Evolutionary conservation across 306 rosid species (phyloP).

Genomic region (Prunus fruticosa): DNA sequence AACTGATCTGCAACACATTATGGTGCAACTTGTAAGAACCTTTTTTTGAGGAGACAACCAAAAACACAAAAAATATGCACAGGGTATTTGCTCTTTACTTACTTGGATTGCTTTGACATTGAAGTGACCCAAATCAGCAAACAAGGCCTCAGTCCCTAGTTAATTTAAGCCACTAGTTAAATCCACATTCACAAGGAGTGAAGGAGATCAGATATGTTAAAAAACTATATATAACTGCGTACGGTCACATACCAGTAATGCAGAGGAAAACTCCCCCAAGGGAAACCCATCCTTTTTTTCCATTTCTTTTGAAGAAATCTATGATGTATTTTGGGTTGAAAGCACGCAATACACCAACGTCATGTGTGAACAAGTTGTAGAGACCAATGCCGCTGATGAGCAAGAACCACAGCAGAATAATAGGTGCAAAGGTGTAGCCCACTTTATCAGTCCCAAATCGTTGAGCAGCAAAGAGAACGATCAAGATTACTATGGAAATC

Average conservation of each 20-base stretch:
- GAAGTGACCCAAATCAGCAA: slow-evolving; percentile 93
- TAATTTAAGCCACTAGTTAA: neutral
- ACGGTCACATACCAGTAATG: slow-evolving; percentile 37
- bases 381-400: slow-evolving; percentile 57
- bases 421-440: slow-evolving; percentile 53
- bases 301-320: slow-evolving; percentile 47
- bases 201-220: neutral
- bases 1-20: slow-evolving; percentile 43
- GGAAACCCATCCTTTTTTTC: slow-evolving; percentile 53
- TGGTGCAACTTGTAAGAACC: neutral
- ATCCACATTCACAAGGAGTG: neutral
- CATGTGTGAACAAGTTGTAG: slow-evolving; percentile 52
- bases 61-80: too few relatives aligned
- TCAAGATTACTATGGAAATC: slow-evolving; percentile 45
- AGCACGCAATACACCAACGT: slow-evolving; percentile 44
- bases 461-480: slow-evolving; percentile 39
- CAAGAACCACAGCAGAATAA: slow-evolving; percentile 47
- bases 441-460: slow-evolving; percentile 69
- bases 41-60: too few relatives aligned
- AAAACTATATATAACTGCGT: neutral
- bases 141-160: slow-evolving; percentile 86
- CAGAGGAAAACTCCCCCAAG: slow-evolving; percentile 62
- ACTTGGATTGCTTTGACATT: slow-evolving; percentile 68
- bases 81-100: slow-evolving; percentile 10
- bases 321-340: slow-evolving; percentile 50